Conservation (phyloP, 1,139 yeast species). For the Magnusiomyces paraingens region DNA sequence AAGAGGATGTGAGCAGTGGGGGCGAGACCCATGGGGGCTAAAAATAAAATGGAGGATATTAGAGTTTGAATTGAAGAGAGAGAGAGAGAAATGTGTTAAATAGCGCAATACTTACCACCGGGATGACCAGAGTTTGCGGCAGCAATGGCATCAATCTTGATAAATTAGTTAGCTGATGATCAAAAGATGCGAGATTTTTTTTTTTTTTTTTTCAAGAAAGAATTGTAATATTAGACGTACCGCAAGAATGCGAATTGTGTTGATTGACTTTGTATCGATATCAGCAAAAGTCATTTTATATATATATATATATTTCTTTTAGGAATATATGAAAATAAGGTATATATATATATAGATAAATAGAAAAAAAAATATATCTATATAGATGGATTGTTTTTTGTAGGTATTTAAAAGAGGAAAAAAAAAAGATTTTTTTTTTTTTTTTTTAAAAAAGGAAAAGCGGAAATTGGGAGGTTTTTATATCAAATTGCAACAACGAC, state of each 20-base stretch:
- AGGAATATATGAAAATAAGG: too few species aligned
- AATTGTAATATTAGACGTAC: constrained; percentile 29
- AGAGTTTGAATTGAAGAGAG: neutral
- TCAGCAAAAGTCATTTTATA: constrained; percentile 28
- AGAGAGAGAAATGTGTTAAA: neutral
- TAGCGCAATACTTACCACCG: constrained; percentile 46
- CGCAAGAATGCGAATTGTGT: constrained; percentile 86
- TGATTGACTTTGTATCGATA: constrained; percentile 70
- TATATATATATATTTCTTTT: neutral
- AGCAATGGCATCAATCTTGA: constrained; percentile 68
- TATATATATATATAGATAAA: neutral
- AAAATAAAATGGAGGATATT: neutral
- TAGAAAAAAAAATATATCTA: too few species aligned
- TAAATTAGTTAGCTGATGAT: neutral
- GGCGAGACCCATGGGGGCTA: constrained; percentile 91
- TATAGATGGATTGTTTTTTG: too few species aligned
- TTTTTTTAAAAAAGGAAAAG: too few species aligned
- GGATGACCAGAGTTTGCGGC: constrained; percentile 98
- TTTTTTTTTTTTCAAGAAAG: neutral
- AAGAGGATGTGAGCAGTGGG: constrained; percentile 75
- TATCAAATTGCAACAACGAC: too few species aligned
- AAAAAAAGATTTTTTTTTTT: too few species aligned
- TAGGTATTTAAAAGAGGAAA: neutral
- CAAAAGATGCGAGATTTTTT: neutral
- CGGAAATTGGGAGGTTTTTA: too few species aligned